phyloP scores from a whole-genome alignment of 805 yeast species.

The Teunomyces panamensis region DNA sequence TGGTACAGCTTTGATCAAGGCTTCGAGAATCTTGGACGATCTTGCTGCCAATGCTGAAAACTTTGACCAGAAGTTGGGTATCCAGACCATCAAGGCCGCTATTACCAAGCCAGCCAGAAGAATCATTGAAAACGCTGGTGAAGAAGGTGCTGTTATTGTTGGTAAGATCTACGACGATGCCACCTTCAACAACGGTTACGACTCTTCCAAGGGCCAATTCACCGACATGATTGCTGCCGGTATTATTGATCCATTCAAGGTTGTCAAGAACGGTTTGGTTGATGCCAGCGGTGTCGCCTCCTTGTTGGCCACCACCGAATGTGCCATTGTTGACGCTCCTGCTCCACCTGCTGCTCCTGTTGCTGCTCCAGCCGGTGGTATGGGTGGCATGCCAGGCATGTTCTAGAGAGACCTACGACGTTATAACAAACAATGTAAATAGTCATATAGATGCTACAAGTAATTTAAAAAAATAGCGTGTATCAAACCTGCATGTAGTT shows the following conservation, averaged over 20 bases:
- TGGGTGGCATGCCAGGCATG: conserved; percentile 58
- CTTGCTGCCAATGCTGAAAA: conserved; percentile 65
- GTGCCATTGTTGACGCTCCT: conserved; percentile 96
- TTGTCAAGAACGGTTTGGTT: conserved; percentile 90
- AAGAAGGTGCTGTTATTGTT: conserved; percentile 94
- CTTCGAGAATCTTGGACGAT: conserved; percentile 68
- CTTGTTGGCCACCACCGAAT: conserved; percentile 94
- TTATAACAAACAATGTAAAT: conserved; percentile 1
- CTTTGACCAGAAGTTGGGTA: conserved; percentile 96
- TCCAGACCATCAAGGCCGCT: conserved; percentile 87
- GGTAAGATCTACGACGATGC: conserved; percentile 72
- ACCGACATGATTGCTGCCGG: conserved; percentile 96
- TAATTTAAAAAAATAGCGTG: neutral
- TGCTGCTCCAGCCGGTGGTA: conserved; percentile 60
- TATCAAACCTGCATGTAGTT: neutral
- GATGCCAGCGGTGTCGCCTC: conserved; percentile 99
- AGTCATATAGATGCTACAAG: conserved; percentile 1
- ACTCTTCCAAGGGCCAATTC: conserved; percentile 87
- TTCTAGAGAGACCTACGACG: conserved; percentile 5
- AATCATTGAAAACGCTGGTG: conserved; percentile 95
- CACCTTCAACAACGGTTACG: conserved; percentile 87
- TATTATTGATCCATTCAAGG: conserved; percentile 98
- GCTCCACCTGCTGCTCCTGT: conserved; percentile 61
- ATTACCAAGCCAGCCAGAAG: conserved; percentile 94
- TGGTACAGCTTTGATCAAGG: conserved; percentile 96